A percentile compares a stretch with the other conserved stretches of the same genome.
Evolutionary conservation across 2,329 filamentous ascomycete genomes (phyloP).

Genomic region (Alternaria ventricosa): DNA sequence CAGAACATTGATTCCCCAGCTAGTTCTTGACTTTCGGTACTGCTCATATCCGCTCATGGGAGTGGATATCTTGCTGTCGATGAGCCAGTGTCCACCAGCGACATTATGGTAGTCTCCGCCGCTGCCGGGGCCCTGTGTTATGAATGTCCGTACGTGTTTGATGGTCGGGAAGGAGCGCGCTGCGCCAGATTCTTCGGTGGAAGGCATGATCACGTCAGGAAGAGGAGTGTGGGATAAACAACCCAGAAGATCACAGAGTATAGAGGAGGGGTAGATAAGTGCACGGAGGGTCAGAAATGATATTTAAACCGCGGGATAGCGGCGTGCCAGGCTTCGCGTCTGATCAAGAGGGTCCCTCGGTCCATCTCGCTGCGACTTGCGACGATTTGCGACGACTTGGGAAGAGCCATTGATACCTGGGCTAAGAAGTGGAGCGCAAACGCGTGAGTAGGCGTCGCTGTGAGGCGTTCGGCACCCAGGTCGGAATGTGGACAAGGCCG

Average conservation of each 20-base stretch:
- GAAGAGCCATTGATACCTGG: slow-evolving; percentile 15
- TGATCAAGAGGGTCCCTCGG: slow-evolving; percentile 32
- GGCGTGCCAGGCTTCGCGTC: slow-evolving; percentile 13
- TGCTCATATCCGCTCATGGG: slow-evolving; percentile 90
- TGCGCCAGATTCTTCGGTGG: slow-evolving; percentile 27
- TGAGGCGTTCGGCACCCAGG: slow-evolving; percentile 8
- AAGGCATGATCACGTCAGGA: slow-evolving; percentile 33
- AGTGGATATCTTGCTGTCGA: slow-evolving; percentile 90
- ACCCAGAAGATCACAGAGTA: slow-evolving; percentile 5
- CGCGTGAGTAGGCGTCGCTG: slow-evolving; percentile 14
- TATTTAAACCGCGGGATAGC: slow-evolving; percentile 27
- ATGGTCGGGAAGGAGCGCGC: slow-evolving; percentile 73
- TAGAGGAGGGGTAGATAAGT: slow-evolving; percentile 25
- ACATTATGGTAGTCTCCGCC: slow-evolving; percentile 86
- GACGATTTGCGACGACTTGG: slow-evolving; percentile 27
- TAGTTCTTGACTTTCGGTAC: slow-evolving; percentile 85
- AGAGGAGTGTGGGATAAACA: slow-evolving; percentile 3
- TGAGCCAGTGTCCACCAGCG: slow-evolving; percentile 74
- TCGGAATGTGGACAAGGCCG: slow-evolving; percentile 3
- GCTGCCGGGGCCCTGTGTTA: slow-evolving; percentile 69
- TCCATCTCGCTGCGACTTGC: slow-evolving; percentile 39
- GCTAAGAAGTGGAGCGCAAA: slow-evolving; percentile 27
- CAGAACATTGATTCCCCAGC: slow-evolving; percentile 94
- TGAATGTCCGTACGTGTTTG: slow-evolving; percentile 74
- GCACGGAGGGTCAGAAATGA: slow-evolving; percentile 17